Conservation (phyloP, 441 rosid genomes). For the Arabidopsis hybrid region DNA sequence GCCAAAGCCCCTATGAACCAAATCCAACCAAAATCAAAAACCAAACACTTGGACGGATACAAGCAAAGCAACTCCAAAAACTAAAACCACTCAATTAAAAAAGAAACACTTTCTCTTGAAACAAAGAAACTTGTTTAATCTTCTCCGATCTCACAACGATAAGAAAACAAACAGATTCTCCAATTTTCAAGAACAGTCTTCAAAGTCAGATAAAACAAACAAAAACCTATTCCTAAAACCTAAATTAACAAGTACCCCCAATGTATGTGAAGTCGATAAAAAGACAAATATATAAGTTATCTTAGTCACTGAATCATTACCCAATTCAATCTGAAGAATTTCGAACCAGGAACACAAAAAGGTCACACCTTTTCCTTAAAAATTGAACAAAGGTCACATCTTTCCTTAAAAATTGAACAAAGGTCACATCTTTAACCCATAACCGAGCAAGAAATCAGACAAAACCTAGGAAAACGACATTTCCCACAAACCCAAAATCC, state of each 20-base stretch:
- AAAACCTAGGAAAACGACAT: not conserved
- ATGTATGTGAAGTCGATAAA: not conserved
- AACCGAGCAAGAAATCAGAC: slow-evolving; percentile 20
- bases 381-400: slow-evolving; percentile 8
- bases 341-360: slow-evolving; percentile 3
- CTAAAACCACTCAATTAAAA: not conserved
- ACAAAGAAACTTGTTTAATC: not conserved
- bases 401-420: not conserved
- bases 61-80: not conserved
- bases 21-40: not conserved
- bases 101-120: not conserved
- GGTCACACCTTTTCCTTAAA: not conserved
- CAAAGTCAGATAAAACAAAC: too few relatives aligned
- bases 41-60: not conserved
- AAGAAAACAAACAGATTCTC: not conserved
- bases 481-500: not conserved
- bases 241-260: not conserved
- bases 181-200: not conserved
- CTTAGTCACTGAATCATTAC: not conserved
- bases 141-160: not conserved
- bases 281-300: too few relatives aligned
- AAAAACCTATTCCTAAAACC: too few relatives aligned
- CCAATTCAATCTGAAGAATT: not conserved
- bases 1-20: slow-evolving; percentile 76
- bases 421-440: not conserved